Percentiles rank a stretch among this genome's conserved stretches.
phyloP scores from a whole-genome alignment of 345 rosid species.

The Erodium maritimum region DNA sequence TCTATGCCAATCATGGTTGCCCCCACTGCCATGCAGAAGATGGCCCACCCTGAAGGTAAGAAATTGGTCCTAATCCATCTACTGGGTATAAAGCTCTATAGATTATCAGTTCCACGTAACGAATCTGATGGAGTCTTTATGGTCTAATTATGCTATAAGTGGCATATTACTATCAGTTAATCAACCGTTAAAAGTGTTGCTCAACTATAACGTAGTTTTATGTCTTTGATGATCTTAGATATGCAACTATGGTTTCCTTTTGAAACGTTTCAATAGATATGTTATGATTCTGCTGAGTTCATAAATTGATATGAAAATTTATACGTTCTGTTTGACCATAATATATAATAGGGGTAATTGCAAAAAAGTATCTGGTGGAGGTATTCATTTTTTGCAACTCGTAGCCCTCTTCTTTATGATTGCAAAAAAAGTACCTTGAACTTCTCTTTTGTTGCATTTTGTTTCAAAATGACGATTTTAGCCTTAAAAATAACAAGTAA shows the following conservation, averaged over 20 bases:
- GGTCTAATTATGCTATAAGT: background rate
- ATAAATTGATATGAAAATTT: background rate
- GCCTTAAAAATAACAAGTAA: no score
- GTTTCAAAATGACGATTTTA: no score
- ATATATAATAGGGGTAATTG: background rate
- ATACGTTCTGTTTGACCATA: background rate
- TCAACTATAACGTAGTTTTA: background rate
- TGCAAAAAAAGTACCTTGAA: no score
- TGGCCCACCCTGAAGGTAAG: slow-evolving; percentile 88
- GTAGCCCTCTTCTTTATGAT: no score
- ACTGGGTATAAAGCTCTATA: background rate
- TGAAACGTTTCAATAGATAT: no score
- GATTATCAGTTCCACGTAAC: background rate
- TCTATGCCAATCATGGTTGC: slow-evolving; percentile 94
- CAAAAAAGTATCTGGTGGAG: no score
- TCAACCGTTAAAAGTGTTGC: background rate
- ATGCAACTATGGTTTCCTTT: background rate
- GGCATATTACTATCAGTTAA: no score
- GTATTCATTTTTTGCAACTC: no score
- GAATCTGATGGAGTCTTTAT: background rate
- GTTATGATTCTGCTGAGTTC: background rate
- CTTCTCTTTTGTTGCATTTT: no score
- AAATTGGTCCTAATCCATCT: background rate
- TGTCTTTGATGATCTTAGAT: background rate
- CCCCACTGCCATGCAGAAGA: slow-evolving; percentile 80